Evolutionary conservation across 1,284 basidiomycete species (phyloP).

Genomic region (Cutaneotrichosporon spelunceum): DNA sequence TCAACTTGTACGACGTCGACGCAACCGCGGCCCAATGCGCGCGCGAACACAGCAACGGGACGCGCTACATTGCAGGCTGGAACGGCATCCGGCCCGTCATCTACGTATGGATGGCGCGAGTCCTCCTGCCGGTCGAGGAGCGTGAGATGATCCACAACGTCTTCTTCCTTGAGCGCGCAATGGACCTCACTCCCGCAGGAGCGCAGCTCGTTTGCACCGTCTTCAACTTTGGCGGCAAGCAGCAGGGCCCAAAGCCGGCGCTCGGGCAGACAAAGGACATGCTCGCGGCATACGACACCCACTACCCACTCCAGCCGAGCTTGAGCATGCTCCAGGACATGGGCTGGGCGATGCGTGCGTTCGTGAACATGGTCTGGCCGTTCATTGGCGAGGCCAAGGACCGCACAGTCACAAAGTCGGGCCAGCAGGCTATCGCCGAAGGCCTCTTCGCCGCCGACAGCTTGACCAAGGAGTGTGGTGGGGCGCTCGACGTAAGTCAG

Average conservation of each 20-base stretch:
- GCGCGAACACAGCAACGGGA: constrained; percentile 30
- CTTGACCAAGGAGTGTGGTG: constrained; percentile 38
- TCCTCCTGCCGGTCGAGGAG: constrained; percentile 30
- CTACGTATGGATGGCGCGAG: constrained; percentile 39
- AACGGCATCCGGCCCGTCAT: constrained; percentile 29
- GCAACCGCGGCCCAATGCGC: constrained; percentile 32
- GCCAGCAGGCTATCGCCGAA: constrained; percentile 26
- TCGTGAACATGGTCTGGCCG: constrained; percentile 46
- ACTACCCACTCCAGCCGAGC: constrained; percentile 41
- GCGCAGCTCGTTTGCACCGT: constrained; percentile 31
- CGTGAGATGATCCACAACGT: constrained; percentile 19
- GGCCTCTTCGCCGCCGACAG: constrained; percentile 24
- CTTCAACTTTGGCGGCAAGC: constrained; percentile 46
- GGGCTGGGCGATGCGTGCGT: constrained; percentile 40
- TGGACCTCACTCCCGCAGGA: constrained; percentile 42
- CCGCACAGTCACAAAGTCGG: constrained; percentile 32
- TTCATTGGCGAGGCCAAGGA: constrained; percentile 43
- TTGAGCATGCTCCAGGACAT: constrained; percentile 38
- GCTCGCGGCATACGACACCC: constrained; percentile 29
- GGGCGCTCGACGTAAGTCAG: constrained; percentile 31
- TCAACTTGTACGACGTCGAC: constrained; percentile 40
- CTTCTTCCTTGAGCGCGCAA: constrained; percentile 43
- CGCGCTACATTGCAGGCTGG: constrained; percentile 33
- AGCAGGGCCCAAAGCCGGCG: constrained; percentile 37
- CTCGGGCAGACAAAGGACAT: constrained; percentile 30